These are phyloP conservation scores for Trichophyton simii DNA, from an alignment of 2,329 filamentous ascomycete genomes.

Conservation along the genomic window DNA sequence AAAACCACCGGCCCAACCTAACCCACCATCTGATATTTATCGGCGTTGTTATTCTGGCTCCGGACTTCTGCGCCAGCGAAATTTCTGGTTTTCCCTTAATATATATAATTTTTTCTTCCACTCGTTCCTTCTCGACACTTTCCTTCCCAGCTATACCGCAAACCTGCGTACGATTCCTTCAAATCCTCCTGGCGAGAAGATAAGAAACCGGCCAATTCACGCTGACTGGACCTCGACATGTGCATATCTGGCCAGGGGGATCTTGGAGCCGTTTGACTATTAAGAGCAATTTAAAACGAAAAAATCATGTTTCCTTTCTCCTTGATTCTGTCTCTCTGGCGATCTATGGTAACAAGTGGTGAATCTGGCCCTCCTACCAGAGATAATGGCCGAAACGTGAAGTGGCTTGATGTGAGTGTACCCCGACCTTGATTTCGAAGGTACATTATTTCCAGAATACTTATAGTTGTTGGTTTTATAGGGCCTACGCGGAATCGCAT, in stretches of 20 bases:
- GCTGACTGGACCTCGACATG: neutral
- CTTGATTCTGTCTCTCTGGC: conserved; percentile 2
- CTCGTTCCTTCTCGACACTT: neutral
- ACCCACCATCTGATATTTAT: no score
- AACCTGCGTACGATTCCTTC: neutral
- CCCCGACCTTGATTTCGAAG: neutral
- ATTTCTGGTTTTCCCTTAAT: neutral
- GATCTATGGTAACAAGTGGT: neutral
- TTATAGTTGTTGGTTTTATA: conserved; percentile 14
- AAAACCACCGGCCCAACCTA: no score
- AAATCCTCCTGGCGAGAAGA: neutral
- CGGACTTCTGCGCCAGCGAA: neutral
- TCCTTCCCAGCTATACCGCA: neutral
- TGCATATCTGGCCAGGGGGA: neutral
- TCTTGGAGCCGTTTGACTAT: neutral
- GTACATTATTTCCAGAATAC: neutral
- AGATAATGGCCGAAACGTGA: conserved; percentile 22
- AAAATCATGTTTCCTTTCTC: neutral
- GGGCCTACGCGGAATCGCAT: conserved; percentile 43
- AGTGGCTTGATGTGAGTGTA: conserved; percentile 29
- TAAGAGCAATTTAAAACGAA: neutral
- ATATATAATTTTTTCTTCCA: neutral
- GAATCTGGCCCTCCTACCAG: neutral
- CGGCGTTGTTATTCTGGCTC: neutral
- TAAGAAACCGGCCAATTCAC: neutral